A percentile compares a stretch with the other conserved stretches of the same genome.
Conservation (phyloP, 805 yeast genomes). For the Teunomyces kruisii region DNA sequence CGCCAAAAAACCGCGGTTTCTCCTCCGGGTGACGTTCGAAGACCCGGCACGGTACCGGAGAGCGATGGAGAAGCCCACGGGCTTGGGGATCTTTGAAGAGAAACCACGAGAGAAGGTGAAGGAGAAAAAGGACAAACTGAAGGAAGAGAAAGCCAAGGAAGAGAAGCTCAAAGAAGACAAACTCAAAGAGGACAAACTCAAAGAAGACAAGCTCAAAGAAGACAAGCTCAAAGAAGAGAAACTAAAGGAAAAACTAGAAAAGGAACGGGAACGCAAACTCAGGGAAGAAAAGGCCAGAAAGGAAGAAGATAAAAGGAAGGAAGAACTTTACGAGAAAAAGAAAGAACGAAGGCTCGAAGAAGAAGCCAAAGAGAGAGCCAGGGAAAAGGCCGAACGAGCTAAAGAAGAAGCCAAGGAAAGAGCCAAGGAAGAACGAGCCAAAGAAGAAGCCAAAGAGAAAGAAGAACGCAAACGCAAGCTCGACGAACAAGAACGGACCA, state of each 20-base stretch:
- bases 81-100: slow-evolving; percentile 1
- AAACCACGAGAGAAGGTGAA: not conserved
- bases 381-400: not conserved
- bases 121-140: not conserved
- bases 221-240: slow-evolving; percentile 3
- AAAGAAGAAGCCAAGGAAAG: no score
- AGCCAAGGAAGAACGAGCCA: not conserved
- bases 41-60: not conserved
- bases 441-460: slow-evolving; percentile 2
- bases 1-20: slow-evolving; percentile 22
- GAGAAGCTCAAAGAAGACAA: slow-evolving; percentile 1
- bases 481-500: no score
- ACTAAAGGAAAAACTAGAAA: no score
- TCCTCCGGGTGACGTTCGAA: slow-evolving; percentile 22
- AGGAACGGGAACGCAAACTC: no score
- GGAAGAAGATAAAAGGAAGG: no score
- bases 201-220: slow-evolving; percentile 1
- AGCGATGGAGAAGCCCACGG: not conserved
- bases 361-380: no score
- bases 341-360: no score
- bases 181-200: slow-evolving; percentile 1
- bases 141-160: slow-evolving; percentile 1
- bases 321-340: no score
- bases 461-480: not conserved
- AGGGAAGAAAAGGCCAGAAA: no score